Evolutionary conservation across 768 basidiomycete genomes (phyloP), one percentile per base, ranked within the genome.

Genomic region (Leucogyrophana mollusca): DNA sequence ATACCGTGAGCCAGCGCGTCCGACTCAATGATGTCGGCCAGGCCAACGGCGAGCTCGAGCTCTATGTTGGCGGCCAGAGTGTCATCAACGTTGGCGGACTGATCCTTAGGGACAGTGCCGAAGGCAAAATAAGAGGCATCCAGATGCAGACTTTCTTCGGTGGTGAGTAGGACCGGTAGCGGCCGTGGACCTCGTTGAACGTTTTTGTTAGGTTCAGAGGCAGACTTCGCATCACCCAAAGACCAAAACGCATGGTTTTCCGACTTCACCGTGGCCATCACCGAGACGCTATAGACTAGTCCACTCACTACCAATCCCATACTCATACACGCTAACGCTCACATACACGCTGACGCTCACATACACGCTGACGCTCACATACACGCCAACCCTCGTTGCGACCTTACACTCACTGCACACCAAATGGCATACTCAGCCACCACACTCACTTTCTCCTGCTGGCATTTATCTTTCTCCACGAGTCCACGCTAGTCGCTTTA

Each of bases 141-240:
- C 80, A 80, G 62, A 77, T 83, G 73, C 82, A 88, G 67, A 84
- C 85, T n/a, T 88, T 88, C 77, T 88, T 90, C 53, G 85, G 85
- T 39, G 83, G 80, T 77, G 57, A 50, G 70, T 65, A 25, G 40
- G 24, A 40, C 13, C 13, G 6, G 13, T 30, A 7, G 13, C 13
- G 13, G 27, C 13, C 7, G 27, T 38, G 16, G 20, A 49, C 23
- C 23, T 14, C 4, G 46, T 34, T 60, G 44, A 20, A 40, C n/a
- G 20, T 18, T 37, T 36, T 22, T 56, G 49, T 34, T 57, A 76
- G 79, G 84, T 47, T 70, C 71, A 27, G 62, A 65, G 9, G 33
- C 62, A 0, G 61, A 67, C 18, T 87, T 70, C 69, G 85, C 81
- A 14, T 77, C 80, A 5, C 80, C 85, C 14, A 76, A 77, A 58